Percentiles rank a stretch among this genome's conserved stretches.
Conservation (phyloP, 495 filamentous ascomycete species). For the Thermochaetoides thermophila region DNA sequence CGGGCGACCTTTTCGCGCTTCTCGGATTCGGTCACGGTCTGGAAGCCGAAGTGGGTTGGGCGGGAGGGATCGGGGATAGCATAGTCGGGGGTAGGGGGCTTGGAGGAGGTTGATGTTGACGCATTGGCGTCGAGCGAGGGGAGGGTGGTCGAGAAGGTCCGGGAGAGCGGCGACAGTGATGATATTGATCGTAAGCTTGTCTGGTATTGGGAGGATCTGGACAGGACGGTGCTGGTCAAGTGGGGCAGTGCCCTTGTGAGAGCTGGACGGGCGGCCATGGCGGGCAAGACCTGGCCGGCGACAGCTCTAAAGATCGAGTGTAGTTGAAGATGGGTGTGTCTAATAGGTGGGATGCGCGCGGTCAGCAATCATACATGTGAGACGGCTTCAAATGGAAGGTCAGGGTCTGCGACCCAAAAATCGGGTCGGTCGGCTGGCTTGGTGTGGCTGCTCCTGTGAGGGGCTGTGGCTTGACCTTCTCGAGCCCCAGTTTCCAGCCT, state of each 20-base stretch:
- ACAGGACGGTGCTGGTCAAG: constrained; percentile 3
- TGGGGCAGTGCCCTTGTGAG: constrained; percentile 14
- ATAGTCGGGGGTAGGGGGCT: constrained; percentile 13
- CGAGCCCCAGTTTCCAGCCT: constrained; percentile 5
- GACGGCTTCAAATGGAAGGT: too few relatives aligned
- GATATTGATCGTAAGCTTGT: too few relatives aligned
- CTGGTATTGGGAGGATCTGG: neutral
- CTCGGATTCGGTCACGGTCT: constrained; percentile 66
- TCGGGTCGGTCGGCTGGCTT: constrained; percentile 1
- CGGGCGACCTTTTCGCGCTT: constrained; percentile 57
- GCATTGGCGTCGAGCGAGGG: constrained; percentile 3
- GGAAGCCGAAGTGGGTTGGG: constrained; percentile 90
- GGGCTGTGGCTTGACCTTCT: neutral
- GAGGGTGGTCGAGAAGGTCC: constrained; percentile 12
- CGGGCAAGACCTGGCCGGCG: neutral
- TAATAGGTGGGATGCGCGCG: neutral
- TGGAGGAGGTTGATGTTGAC: constrained; percentile 10
- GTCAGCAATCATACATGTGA: too few relatives aligned
- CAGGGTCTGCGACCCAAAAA: too few relatives aligned
- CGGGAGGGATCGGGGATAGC: constrained; percentile 33
- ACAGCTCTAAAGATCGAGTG: neutral
- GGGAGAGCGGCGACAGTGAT: too few relatives aligned
- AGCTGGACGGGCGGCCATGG: constrained; percentile 15
- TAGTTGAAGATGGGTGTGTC: too few relatives aligned
- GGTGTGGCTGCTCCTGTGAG: constrained; percentile 8